Base-by-base conservation (phyloP, 1,284 basidiomycete genomes). In the Leccinum fallax region DNA sequence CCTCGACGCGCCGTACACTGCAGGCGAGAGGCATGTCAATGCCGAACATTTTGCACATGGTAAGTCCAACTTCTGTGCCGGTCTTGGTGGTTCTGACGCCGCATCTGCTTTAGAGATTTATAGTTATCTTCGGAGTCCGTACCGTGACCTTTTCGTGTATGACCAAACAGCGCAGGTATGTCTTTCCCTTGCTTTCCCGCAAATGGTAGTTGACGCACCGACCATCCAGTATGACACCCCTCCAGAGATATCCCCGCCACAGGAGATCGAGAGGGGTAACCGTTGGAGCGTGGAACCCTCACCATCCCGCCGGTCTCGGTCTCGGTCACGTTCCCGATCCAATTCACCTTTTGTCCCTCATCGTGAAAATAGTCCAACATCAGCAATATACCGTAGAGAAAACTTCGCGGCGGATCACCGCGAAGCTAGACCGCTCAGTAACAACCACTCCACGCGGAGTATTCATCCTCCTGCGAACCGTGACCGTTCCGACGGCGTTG, bases 1-100 rank as follows among this genome's bases (percentile, higher is more conserved):
- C 70, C 82, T 92, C 75, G 89, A 90, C 66, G 73, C 75, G 7
- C 79, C 82, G 3, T 85, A 85, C 64, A 73, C 77, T 13, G 81
- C 83, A 57, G 86, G 85, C 13, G 79, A 80, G 11, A 80, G 85
- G 60, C 84, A 85, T 61, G 76, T 80, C 38, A 90, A 90, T 66
- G 90, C 94, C 10, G 93, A 96, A 71, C 94, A 95, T 75, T 94
- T 96, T 76, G 90, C 89, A 8, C 94, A 96, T 77, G 92, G 92
- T 92, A 67, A 69, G 83, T 74, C n/a, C 15, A 36, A 51, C 24
- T 11, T 51, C 19, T 55, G 6, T 6, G 34, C 7, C n/a, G 0
- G 38, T 48, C 13, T 7, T 7, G 9, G 46, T 5, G 10, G 54
- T 55, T 64, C 59, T 65, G 59, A 64, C 32, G 54, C 52, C 53